Evolutionary conservation across 192 early-diverging fungal species (phyloP).

Genomic region (Backusella macrospora): DNA sequence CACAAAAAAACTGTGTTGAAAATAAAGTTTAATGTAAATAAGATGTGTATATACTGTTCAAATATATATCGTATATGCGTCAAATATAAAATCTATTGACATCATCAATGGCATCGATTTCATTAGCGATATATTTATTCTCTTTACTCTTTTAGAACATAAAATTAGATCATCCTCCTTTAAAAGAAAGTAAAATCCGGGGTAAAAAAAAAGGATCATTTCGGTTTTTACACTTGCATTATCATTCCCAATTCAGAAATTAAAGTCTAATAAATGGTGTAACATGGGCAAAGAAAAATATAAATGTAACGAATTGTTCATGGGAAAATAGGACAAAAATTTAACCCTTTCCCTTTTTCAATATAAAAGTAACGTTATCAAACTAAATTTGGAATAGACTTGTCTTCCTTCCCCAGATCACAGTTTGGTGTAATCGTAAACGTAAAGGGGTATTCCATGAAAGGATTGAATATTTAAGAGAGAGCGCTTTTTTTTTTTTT

Average conservation of each 20-base stretch:
- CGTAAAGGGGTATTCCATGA: neutral
- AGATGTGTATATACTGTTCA: too few species aligned
- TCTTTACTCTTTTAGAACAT: neutral
- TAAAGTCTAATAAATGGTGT: neutral
- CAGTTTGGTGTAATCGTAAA: neutral
- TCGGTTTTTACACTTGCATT: neutral
- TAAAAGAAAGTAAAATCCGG: neutral
- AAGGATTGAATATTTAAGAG: neutral
- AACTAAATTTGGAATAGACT: neutral
- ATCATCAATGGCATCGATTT: too few species aligned
- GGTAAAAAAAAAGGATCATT: neutral
- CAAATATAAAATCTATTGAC: too few species aligned
- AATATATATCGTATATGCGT: too few species aligned
- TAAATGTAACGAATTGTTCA: neutral
- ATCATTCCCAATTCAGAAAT: neutral
- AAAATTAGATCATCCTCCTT: neutral
- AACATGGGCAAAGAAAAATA: neutral
- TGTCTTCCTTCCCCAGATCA: neutral
- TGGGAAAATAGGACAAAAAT: constrained; percentile 1
- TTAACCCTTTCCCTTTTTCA: neutral
- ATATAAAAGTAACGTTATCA: neutral
- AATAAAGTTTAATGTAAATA: too few species aligned
- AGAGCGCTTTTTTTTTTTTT: neutral
- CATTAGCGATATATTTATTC: too few species aligned
- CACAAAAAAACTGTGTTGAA: too few species aligned